These are phyloP conservation scores for Letharia columbiana DNA, from an alignment of 495 filamentous ascomycete genomes.

Conservation along the genomic window DNA sequence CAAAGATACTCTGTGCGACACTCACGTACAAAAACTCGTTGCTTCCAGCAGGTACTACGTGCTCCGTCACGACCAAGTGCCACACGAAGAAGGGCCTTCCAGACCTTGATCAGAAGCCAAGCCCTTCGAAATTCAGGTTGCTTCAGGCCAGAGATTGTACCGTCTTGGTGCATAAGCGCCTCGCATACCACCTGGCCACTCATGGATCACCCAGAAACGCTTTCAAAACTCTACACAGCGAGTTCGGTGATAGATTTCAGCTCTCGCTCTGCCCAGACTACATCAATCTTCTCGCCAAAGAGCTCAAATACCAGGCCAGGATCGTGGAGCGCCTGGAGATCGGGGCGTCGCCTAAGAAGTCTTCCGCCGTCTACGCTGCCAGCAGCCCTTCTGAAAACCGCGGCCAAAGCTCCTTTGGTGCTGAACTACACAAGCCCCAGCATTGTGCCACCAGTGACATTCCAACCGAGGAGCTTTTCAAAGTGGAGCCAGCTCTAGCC, in stretches of 20 bases:
- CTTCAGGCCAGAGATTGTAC: conserved; percentile 4
- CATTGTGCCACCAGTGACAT: background rate
- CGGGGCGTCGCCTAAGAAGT: conserved; percentile 3
- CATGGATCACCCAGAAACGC: conserved; percentile 19
- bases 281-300: conserved; percentile 20
- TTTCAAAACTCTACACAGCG: conserved; percentile 15
- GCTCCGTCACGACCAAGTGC: conserved; percentile 13
- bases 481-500: background rate
- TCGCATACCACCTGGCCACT: conserved; percentile 22
- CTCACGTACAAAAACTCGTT: conserved; percentile 28
- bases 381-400: background rate
- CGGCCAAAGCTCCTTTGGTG: conserved; percentile 6
- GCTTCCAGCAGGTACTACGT: conserved; percentile 19
- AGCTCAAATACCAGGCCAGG: conserved; percentile 24
- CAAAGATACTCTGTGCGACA: conserved; percentile 23
- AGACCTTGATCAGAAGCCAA: background rate
- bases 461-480: background rate
- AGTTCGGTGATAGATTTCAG: conserved; percentile 21
- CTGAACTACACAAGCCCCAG: background rate
- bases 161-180: conserved; percentile 21
- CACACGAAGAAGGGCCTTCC: conserved; percentile 6
- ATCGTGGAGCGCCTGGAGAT: conserved; percentile 12
- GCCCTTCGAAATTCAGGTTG: background rate
- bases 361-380: background rate
- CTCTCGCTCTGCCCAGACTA: conserved; percentile 21